Evolutionary conservation across 2,329 filamentous ascomycete genomes (phyloP).

Genomic region (Exophiala aquamarina): DNA sequence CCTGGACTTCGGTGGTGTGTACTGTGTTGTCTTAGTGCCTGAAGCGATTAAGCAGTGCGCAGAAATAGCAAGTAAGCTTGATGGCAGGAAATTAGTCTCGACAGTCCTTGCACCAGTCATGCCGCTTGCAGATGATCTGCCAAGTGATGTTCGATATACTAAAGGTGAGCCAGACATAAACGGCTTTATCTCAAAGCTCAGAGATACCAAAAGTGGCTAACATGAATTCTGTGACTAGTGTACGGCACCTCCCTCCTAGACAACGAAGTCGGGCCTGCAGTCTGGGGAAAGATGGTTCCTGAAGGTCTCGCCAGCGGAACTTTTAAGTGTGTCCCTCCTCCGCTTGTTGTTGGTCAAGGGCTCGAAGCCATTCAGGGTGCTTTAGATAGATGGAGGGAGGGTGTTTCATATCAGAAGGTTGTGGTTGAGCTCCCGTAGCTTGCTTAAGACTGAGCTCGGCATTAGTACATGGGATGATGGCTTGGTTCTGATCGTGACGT

Average conservation of each 20-base stretch:
- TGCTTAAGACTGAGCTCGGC: too few relatives aligned
- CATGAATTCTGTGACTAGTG: constrained; percentile 1
- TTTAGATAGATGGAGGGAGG: constrained; percentile 37
- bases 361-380: constrained; percentile 43
- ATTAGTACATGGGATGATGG: too few relatives aligned
- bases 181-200: constrained; percentile 13
- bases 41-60: neutral
- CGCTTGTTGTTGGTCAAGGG: constrained; percentile 41
- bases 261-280: constrained; percentile 20
- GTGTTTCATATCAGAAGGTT: constrained; percentile 45
- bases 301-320: constrained; percentile 38
- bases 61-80: constrained; percentile 14
- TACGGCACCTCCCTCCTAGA: constrained; percentile 12
- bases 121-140: too few relatives aligned
- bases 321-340: constrained; percentile 40
- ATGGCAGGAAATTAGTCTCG: neutral
- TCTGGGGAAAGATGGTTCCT: constrained; percentile 41
- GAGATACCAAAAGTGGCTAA: neutral
- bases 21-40: neutral
- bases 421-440: constrained; percentile 32
- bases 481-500: too few relatives aligned
- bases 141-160: too few relatives aligned
- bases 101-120: too few relatives aligned
- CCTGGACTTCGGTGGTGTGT: constrained; percentile 21
- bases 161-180: neutral